Evolutionary conservation across 306 rosid genomes (phyloP).

Genomic region (Quercus dentata): DNA sequence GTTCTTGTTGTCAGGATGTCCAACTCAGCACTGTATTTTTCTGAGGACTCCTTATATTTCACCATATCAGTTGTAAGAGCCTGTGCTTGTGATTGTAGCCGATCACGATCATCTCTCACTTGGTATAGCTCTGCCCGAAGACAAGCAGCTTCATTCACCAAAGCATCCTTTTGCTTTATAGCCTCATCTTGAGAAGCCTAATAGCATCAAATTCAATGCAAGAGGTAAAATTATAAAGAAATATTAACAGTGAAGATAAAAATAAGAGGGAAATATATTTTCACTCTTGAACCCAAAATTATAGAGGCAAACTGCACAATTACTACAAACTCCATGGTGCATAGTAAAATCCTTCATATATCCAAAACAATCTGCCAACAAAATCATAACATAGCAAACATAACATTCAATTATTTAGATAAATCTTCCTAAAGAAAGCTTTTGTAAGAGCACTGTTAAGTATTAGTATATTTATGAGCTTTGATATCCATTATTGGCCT

Average conservation of each 20-base stretch:
- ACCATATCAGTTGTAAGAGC: conserved; percentile 56
- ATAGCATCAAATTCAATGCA: conserved; percentile 21
- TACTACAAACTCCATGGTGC: neutral
- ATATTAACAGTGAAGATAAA: neutral
- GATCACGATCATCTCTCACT: conserved; percentile 77
- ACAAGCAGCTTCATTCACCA: conserved; percentile 62
- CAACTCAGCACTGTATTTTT: conserved; percentile 55
- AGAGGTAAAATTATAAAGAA: conserved; percentile 4
- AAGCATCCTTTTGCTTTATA: conserved; percentile 73
- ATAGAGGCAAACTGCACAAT: neutral
- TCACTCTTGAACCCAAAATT: neutral
- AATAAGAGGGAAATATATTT: neutral
- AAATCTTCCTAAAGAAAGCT: neutral
- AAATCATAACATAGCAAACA: neutral
- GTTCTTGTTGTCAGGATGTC: conserved; percentile 48
- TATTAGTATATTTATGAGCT: neutral
- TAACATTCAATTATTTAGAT: neutral
- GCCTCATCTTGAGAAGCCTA: conserved; percentile 96
- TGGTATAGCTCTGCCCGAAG: conserved; percentile 74
- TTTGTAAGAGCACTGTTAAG: neutral
- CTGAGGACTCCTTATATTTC: conserved; percentile 59
- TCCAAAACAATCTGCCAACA: neutral
- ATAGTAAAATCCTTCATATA: neutral
- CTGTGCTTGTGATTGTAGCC: conserved; percentile 55
- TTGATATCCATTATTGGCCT: neutral